Base-by-base conservation (phyloP, 257 asterid genomes). In the Eustoma russellianum region DNA sequence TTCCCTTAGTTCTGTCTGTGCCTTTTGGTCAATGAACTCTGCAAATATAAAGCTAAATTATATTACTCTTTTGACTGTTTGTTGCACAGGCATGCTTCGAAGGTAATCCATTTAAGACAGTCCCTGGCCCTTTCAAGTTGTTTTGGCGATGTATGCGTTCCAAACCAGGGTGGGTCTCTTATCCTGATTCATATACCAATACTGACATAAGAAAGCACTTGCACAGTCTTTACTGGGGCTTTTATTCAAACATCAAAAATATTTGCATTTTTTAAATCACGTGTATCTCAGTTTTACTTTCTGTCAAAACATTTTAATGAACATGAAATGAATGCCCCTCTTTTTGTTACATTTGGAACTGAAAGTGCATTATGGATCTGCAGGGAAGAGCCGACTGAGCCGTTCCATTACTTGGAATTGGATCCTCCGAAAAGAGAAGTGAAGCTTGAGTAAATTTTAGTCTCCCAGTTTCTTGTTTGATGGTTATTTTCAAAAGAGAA, bases 361-460 rank as follows among this genome's bases (percentile, higher is more conserved):
- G 19, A 19, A 50, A 30, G 38, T 57, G 34, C 33, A 6, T 51
- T 15, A 17, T 35, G 50, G 12, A 17, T 52, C 18, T 80, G 84
- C 94, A 91, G 98, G 82, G 95, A 92, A 59, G 98, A 92, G 77
- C 98, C 98, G 14, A 88, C 91, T 0, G 86, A 77, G 72, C 95
- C 95, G 44, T 92, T 82, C 80, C 60, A 52, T 71, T 85, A 87
- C 79, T 75, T 91, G 80, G 94, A 91, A 16, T 55, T 92, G 66
- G 97, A 92, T 1, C 98, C 95, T 40, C 94, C 94, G 10, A 81
- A 76, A 67, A 66, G 86, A 75, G 87, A 80, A 76, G 75, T 57
- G 35, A 74, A 76, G 57, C 76, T 74, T 7, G 84, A 85, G 69
- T 74, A 70, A 70, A 53, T 38, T 53, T 17, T 11, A 19, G 33